Base-by-base conservation (phyloP, 2,329 filamentous ascomycete species). In the Venturia pyrina region DNA sequence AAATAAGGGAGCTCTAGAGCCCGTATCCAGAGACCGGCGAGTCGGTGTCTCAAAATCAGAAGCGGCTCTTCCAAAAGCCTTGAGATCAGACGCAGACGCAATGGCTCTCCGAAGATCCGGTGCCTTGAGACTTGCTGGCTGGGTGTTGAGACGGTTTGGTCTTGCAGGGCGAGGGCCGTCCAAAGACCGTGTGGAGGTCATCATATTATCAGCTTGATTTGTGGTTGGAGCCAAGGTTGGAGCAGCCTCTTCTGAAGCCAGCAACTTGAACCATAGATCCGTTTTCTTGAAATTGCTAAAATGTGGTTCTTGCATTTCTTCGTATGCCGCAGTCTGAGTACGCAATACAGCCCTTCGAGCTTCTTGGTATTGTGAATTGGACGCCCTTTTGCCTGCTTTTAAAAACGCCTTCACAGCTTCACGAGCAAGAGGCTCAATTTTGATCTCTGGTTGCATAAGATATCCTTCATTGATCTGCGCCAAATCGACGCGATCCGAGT, bases 181-280 rank as follows among this genome's bases (percentile, higher is more conserved):
- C 4, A 67, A 34, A 15, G 65, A 67, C 59, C 65, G 65, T 61
- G 63, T 41, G 3, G 53, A n/a, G 5, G 17, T 37, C 19, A 24
- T 37, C n/a, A 10, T 37, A 3, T 59, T 11, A 19, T 21, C 40
- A 2, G 34, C 4, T 17, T 63, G 65, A 56, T 62, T 44, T 19
- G 57, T 40, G 24, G 40, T 17, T 6, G 37, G 17, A 15, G 37
- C 40, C 10, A 59, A 34, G 7, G 64, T 32, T 24, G 64, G 53
- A 43, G 57, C 56, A 15, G 60, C 77, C 76, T 96, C 92, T 72
- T 96, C 91, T 15, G 93, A 90, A 8, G 93, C 91, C 1, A 99
- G 82, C 74, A 93, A 97, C 75, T 99, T 99, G 80, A 95, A 98
- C 75, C 92, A 99, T 0, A 99, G 77, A 72, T 98, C 95, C 0